Conservation (phyloP, 108 stramenopile species). For the Fistulifera solaris region DNA sequence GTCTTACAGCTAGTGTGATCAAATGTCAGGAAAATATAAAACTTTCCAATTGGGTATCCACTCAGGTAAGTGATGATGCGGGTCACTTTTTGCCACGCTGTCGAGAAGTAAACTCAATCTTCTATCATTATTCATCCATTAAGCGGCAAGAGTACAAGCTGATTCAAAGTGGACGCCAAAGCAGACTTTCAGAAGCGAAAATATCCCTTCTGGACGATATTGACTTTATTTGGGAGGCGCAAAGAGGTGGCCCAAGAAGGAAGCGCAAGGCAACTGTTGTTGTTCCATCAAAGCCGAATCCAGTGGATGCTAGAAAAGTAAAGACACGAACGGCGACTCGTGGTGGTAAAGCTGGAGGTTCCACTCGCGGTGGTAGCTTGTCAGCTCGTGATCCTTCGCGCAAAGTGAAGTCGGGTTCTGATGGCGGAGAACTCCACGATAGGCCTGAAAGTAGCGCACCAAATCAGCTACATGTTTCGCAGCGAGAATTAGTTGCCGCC, state of each 20-base stretch:
- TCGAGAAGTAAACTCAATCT: background rate
- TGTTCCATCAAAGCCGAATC: conserved; percentile 7
- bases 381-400: too few species aligned
- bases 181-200: conserved; percentile 32
- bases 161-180: conserved; percentile 19
- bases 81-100: background rate
- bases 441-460: too few species aligned
- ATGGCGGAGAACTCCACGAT: too few species aligned
- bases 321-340: too few species aligned
- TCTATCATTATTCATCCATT: background rate
- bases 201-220: conserved; percentile 26
- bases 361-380: too few species aligned
- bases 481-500: too few species aligned
- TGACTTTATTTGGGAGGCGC: conserved; percentile 47
- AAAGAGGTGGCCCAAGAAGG: conserved; percentile 10
- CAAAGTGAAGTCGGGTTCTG: too few species aligned
- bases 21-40: conserved; percentile 6
- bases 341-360: too few species aligned
- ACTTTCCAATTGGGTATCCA: conserved; percentile 12
- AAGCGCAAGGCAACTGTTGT: conserved; percentile 6
- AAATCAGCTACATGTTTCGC: too few species aligned
- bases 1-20: background rate
- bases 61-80: background rate
- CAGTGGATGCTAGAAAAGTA: conserved; percentile 1
- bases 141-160: conserved; percentile 28